These are phyloP conservation scores for Backusella australiensis DNA, from an alignment of 192 early-diverging fungal genomes.

Conservation along the genomic window DNA sequence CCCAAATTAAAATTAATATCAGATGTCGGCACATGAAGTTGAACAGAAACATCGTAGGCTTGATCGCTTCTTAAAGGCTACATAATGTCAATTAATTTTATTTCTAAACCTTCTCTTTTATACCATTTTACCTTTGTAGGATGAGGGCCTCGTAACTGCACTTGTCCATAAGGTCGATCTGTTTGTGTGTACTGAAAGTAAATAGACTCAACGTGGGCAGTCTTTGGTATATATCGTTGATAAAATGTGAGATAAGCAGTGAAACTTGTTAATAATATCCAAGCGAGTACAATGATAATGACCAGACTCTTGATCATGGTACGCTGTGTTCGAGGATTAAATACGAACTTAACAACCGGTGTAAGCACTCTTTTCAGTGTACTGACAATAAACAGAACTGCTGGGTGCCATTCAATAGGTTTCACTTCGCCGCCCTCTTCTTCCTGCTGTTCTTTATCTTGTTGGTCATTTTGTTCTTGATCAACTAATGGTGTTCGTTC, in stretches of 20 bases:
- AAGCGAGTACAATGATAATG: constrained; percentile 18
- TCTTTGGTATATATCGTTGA: constrained; percentile 28
- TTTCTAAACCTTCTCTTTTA: too few species aligned
- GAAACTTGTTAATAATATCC: constrained; percentile 27
- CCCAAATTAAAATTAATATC: constrained; percentile 31
- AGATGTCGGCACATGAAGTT: constrained; percentile 31
- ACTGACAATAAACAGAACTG: not conserved
- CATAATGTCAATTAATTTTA: too few species aligned
- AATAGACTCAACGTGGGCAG: constrained; percentile 26
- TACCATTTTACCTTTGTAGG: not conserved
- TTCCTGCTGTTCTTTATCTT: not conserved
- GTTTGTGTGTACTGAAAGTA: constrained; percentile 27
- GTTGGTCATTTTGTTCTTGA: not conserved
- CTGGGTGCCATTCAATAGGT: constrained; percentile 25
- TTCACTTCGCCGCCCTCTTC: constrained; percentile 4
- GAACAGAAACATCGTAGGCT: constrained; percentile 26
- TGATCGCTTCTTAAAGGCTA: constrained; percentile 35
- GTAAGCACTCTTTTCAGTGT: constrained; percentile 1
- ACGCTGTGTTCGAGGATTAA: constrained; percentile 25
- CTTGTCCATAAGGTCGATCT: not conserved
- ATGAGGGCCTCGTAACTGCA: constrained; percentile 6
- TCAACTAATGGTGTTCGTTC: constrained; percentile 5
- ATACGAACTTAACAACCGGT: constrained; percentile 22
- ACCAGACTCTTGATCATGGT: constrained; percentile 20
- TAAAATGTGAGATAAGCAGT: constrained; percentile 35